Conservation (phyloP, 805 yeast genomes). For the Candida silvicultrix region DNA sequence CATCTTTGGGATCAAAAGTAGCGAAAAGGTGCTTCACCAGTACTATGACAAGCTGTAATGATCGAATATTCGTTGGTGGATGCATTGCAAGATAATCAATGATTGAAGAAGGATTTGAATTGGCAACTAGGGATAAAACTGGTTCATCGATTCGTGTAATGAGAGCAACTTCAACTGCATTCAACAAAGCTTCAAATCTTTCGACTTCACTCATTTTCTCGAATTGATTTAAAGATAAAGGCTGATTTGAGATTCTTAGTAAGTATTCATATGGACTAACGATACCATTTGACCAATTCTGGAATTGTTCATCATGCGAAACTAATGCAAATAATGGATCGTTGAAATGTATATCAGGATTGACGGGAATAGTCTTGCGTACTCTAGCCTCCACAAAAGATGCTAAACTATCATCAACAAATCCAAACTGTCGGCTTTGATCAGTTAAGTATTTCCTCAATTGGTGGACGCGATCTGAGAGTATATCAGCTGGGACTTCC, state of each 20-base stretch:
- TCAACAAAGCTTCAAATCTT: constrained; percentile 12
- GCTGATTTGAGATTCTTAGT: constrained; percentile 8
- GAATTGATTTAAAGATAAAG: constrained; percentile 18
- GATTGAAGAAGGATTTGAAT: neutral
- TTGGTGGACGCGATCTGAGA: neutral
- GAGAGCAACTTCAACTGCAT: constrained; percentile 1
- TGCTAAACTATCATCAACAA: neutral
- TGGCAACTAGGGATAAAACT: neutral
- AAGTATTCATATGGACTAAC: constrained; percentile 24
- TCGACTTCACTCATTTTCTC: constrained; percentile 11
- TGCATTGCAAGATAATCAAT: neutral
- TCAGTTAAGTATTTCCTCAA: neutral
- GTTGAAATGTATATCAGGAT: constrained; percentile 7
- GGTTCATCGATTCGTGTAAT: neutral
- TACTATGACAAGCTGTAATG: neutral
- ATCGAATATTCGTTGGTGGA: neutral
- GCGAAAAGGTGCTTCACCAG: neutral
- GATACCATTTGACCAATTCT: constrained; percentile 11
- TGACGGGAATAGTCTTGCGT: constrained; percentile 2
- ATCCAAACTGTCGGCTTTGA: neutral
- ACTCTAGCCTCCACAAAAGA: constrained; percentile 7
- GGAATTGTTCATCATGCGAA: constrained; percentile 17
- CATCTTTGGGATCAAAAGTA: neutral
- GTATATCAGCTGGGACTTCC: neutral
- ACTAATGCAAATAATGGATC: constrained; percentile 18